Conservation (phyloP, 495 filamentous ascomycete genomes). For the Hypoxylon trugodes region DNA sequence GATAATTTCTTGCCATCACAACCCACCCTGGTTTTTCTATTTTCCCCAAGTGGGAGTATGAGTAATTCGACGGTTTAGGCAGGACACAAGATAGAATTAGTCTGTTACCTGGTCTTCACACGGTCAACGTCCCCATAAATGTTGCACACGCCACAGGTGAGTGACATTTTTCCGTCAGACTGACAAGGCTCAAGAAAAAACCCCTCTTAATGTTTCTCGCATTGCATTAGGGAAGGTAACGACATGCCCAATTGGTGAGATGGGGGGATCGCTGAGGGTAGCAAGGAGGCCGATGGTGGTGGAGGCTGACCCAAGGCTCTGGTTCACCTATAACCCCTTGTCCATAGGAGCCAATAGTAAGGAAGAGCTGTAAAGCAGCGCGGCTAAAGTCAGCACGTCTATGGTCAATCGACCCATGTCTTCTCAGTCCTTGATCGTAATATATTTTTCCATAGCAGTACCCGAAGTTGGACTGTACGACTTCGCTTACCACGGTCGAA, state of each 20-base stretch:
- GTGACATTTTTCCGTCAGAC: neutral
- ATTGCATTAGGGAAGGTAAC: neutral
- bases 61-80: neutral
- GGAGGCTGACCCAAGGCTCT: slow-evolving; percentile 31
- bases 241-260: slow-evolving; percentile 15
- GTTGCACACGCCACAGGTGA: neutral
- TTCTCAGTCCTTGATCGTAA: neutral
- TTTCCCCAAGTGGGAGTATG: neutral
- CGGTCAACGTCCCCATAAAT: neutral
- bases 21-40: neutral
- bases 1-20: too few species aligned
- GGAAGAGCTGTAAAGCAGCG: slow-evolving; percentile 1
- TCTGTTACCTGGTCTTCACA: neutral
- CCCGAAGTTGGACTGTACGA: slow-evolving; percentile 5
- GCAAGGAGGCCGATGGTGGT: neutral
- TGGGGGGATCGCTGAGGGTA: neutral
- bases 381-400: slow-evolving; percentile 25
- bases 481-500: slow-evolving; percentile 16
- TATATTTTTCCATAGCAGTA: slow-evolving; percentile 4
- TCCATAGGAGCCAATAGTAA: slow-evolving; percentile 26
- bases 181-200: slow-evolving; percentile 9
- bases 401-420: slow-evolving; percentile 17
- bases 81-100: neutral
- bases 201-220: slow-evolving; percentile 9
- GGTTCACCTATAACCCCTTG: slow-evolving; percentile 33